phyloP scores from a whole-genome alignment of 1,284 basidiomycete species.

The Ceratobasidium sp. region DNA sequence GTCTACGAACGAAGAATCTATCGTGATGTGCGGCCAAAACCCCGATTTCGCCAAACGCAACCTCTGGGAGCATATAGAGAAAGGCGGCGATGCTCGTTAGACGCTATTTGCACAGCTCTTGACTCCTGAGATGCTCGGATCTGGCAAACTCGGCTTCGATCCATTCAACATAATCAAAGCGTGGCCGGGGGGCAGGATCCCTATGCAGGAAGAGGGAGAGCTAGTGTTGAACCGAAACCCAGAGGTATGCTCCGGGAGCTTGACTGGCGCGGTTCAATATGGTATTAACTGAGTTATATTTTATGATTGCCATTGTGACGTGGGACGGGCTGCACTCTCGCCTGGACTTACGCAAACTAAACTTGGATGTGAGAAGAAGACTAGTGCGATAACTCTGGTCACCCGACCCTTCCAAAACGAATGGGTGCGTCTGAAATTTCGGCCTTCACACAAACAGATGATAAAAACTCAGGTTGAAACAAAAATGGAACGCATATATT shows the following conservation, averaged over 20 bases:
- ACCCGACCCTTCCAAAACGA: slow-evolving; percentile 50
- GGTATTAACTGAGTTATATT: slow-evolving; percentile 41
- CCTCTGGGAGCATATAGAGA: slow-evolving; percentile 59
- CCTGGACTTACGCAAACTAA: slow-evolving; percentile 59
- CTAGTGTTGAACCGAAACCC: slow-evolving; percentile 58
- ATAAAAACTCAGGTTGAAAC: no score
- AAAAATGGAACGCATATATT: no score
- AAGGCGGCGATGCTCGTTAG: slow-evolving; percentile 57
- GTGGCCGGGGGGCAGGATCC: slow-evolving; percentile 56
- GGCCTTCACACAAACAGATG: no score
- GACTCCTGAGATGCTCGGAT: slow-evolving; percentile 56
- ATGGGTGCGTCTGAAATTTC: neutral
- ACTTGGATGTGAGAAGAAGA: neutral
- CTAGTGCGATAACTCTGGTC: no score
- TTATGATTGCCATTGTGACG: slow-evolving; percentile 47
- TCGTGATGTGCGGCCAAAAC: slow-evolving; percentile 56
- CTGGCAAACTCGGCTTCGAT: slow-evolving; percentile 56
- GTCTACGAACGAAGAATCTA: slow-evolving; percentile 58
- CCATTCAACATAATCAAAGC: slow-evolving; percentile 60
- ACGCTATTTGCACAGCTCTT: slow-evolving; percentile 57
- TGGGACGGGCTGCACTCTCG: slow-evolving; percentile 77
- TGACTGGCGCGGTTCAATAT: neutral
- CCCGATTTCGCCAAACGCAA: slow-evolving; percentile 59
- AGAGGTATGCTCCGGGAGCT: neutral
- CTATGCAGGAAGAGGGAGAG: slow-evolving; percentile 58